These are phyloP conservation scores for Colletotrichum truncatum DNA, from an alignment of 2,329 filamentous ascomycete species.

Conservation along the genomic window DNA sequence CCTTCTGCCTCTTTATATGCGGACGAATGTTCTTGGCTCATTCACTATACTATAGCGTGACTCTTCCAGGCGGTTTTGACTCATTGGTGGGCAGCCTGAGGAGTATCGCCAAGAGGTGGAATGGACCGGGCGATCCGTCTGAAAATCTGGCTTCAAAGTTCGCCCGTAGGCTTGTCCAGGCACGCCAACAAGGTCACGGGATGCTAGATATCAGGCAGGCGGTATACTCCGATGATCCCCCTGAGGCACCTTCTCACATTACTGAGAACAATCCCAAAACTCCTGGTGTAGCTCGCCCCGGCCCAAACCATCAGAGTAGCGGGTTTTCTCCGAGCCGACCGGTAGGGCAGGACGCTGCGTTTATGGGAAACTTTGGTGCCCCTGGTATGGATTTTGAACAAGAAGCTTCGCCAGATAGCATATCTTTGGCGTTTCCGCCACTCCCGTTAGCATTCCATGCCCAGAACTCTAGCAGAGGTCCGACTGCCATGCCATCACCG, in stretches of 20 bases:
- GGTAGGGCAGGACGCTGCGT: neutral
- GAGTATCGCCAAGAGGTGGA: constrained; percentile 49
- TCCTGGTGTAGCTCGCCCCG: neutral
- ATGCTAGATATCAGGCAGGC: constrained; percentile 43
- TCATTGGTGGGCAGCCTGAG: constrained; percentile 42
- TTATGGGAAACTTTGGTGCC: neutral
- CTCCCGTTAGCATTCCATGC: constrained; percentile 41
- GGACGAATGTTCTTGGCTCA: constrained; percentile 44
- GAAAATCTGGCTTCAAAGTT: constrained; percentile 47
- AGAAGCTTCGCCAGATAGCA: constrained; percentile 29
- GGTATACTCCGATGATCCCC: constrained; percentile 40
- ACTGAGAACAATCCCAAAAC: neutral
- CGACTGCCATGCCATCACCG: constrained; percentile 27
- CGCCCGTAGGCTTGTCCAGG: constrained; percentile 38
- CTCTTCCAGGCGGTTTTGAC: constrained; percentile 41
- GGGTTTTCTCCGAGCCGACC: neutral
- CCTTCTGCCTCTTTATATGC: constrained; percentile 48
- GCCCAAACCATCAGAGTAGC: neutral
- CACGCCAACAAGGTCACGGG: constrained; percentile 36
- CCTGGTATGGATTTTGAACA: constrained; percentile 20
- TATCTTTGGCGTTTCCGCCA: constrained; percentile 44
- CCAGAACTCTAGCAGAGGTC: constrained; percentile 23
- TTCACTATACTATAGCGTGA: constrained; percentile 40
- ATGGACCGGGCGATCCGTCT: constrained; percentile 35
- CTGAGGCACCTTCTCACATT: neutral